These are phyloP conservation scores for Cutaneotrichosporon sp. DNA, from an alignment of 1,284 basidiomycete species.

Conservation along the genomic window DNA sequence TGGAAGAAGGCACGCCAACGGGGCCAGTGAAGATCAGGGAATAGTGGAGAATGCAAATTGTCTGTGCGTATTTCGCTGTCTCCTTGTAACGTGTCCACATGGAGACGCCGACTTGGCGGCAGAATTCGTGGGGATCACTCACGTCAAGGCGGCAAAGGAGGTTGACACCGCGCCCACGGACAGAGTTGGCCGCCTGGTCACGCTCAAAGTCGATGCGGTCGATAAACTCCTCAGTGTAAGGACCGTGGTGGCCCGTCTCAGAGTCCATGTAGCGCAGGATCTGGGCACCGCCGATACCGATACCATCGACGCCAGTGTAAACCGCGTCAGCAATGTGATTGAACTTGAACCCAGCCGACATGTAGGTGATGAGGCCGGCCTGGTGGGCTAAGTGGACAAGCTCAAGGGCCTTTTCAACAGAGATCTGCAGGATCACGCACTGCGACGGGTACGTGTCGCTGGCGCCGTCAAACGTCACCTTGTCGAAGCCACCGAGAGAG, in stretches of 20 bases:
- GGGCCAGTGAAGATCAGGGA: no score
- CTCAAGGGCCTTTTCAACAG: neutral
- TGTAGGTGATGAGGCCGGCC: slow-evolving; percentile 3
- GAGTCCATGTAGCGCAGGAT: slow-evolving; percentile 6
- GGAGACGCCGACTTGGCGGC: no score
- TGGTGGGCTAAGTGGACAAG: slow-evolving; percentile 1
- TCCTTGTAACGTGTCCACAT: no score
- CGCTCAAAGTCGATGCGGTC: slow-evolving; percentile 1
- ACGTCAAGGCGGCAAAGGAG: slow-evolving; percentile 2
- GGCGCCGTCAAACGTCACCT: slow-evolving; percentile 4
- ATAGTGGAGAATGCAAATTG: no score
- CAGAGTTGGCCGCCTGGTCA: neutral
- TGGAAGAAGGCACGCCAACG: no score
- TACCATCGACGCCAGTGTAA: neutral
- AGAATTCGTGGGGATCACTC: neutral
- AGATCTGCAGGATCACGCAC: slow-evolving; percentile 5
- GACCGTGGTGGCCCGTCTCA: neutral
- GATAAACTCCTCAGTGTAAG: slow-evolving; percentile 7
- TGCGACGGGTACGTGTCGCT: slow-evolving; percentile 5
- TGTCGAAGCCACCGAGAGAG: slow-evolving; percentile 1
- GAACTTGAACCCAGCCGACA: slow-evolving; percentile 3
- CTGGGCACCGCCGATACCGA: slow-evolving; percentile 1
- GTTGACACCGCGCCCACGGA: neutral
- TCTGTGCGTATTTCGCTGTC: no score
- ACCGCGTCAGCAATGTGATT: neutral